These are phyloP conservation scores for Penicillium frequentans DNA, from an alignment of 2,329 filamentous ascomycete species.

Conservation along the genomic window DNA sequence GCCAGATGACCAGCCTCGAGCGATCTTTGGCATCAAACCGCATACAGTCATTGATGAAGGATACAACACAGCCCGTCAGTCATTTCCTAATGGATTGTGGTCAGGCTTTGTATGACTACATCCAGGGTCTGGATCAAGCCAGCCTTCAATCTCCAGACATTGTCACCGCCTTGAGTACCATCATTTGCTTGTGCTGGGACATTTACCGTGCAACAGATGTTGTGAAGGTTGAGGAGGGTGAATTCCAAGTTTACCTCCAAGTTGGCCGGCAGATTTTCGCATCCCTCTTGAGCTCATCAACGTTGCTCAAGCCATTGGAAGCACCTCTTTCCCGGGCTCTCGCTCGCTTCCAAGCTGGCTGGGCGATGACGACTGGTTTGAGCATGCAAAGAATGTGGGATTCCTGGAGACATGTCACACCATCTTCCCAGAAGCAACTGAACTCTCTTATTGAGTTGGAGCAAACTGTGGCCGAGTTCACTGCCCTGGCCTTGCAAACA, in stretches of 20 bases:
- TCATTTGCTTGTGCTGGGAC: constrained; percentile 51
- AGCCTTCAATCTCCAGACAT: constrained; percentile 26
- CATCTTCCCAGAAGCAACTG: constrained; percentile 37
- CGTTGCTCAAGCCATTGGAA: constrained; percentile 28
- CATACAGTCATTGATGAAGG: constrained; percentile 43
- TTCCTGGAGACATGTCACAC: constrained; percentile 62
- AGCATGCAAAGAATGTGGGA: constrained; percentile 82
- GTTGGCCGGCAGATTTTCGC: constrained; percentile 36
- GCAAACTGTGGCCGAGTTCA: constrained; percentile 36
- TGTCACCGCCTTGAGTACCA: constrained; percentile 27
- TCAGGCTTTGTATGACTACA: constrained; percentile 35
- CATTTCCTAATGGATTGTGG: constrained; percentile 40
- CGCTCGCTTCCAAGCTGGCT: constrained; percentile 65
- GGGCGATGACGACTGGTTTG: constrained; percentile 71
- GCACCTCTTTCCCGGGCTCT: constrained; percentile 33
- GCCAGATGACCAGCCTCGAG: constrained; percentile 43
- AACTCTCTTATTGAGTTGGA: constrained; percentile 38
- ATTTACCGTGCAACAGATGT: constrained; percentile 46
- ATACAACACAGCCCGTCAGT: constrained; percentile 42
- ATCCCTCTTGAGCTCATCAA: constrained; percentile 32
- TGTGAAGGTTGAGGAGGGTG: constrained; percentile 51
- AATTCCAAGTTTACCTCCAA: constrained; percentile 56
- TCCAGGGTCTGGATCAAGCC: constrained; percentile 31
- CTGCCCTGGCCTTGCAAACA: constrained; percentile 37
- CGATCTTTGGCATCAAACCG: constrained; percentile 42